Conservation (phyloP, 495 filamentous ascomycete genomes). For the Xylaria flabelliformis region DNA sequence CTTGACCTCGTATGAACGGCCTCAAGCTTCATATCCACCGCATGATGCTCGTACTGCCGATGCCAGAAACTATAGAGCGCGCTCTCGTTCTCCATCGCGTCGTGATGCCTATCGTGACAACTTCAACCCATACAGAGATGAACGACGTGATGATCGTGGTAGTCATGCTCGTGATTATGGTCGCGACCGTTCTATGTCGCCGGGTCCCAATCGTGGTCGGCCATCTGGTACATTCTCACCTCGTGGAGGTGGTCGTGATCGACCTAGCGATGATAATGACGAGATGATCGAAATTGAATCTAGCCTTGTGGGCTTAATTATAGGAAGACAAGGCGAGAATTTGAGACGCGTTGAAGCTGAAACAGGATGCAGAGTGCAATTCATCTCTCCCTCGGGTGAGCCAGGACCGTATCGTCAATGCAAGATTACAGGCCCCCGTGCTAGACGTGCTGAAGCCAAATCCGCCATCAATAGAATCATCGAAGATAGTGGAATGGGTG, state of each 20-base stretch:
- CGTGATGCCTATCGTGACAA: constrained; percentile 72
- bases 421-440: constrained; percentile 73
- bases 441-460: constrained; percentile 72
- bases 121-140: constrained; percentile 77
- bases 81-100: constrained; percentile 69
- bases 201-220: constrained; percentile 54
- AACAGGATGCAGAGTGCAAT: constrained; percentile 78
- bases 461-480: constrained; percentile 80
- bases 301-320: constrained; percentile 80
- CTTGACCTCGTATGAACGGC: constrained; percentile 59
- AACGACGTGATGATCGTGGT: constrained; percentile 69
- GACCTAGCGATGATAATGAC: constrained; percentile 65
- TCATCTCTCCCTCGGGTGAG: constrained; percentile 72
- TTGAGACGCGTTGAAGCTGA: constrained; percentile 77
- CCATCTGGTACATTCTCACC: constrained; percentile 55
- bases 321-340: constrained; percentile 83
- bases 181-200: constrained; percentile 69
- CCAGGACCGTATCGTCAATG: constrained; percentile 73
- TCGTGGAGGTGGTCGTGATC: constrained; percentile 53
- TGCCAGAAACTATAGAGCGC: constrained; percentile 62
- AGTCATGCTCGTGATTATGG: constrained; percentile 59
- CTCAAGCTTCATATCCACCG: constrained; percentile 45
- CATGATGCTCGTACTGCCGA: constrained; percentile 49
- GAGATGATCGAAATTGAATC: constrained; percentile 81
- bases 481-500: constrained; percentile 76